Conservation (phyloP, 148 eudicot species). For the Arbutus unedo region DNA sequence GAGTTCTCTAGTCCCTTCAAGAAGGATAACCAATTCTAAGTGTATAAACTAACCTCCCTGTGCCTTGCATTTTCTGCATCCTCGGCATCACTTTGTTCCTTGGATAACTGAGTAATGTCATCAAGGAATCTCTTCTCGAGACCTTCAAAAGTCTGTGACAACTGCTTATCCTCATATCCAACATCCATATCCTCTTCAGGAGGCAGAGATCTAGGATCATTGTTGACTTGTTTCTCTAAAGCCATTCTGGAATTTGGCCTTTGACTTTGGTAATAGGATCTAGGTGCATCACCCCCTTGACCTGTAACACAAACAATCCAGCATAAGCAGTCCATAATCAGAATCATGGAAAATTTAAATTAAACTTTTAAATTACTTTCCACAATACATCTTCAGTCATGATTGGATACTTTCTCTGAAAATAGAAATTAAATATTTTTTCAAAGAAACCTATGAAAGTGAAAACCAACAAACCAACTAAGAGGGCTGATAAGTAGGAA, state of each 20-base stretch:
- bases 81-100: conserved; percentile 57
- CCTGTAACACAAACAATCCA: conserved; percentile 23
- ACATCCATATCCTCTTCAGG: conserved; percentile 44
- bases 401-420: not conserved
- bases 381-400: not conserved
- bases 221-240: conserved; percentile 35
- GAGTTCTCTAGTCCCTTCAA: not conserved
- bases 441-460: not conserved
- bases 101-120: conserved; percentile 47
- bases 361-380: not conserved
- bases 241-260: conserved; percentile 37
- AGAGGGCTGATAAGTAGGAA: not conserved
- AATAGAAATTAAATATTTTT: not conserved
- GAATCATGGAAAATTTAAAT: not conserved
- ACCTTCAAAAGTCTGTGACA: conserved; percentile 40
- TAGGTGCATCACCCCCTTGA: conserved; percentile 42
- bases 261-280: conserved; percentile 50
- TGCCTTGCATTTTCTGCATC: conserved; percentile 58
- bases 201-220: conserved; percentile 37
- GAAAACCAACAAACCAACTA: conserved; percentile 2
- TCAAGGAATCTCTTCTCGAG: conserved; percentile 50
- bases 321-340: not conserved
- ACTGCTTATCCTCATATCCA: conserved; percentile 40
- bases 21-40: not conserved
- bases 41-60: conserved; percentile 39